Evolutionary conservation across 768 basidiomycete species (phyloP), one percentile per base, ranked within the genome.

Genomic region (Termitomyces sp.): DNA sequence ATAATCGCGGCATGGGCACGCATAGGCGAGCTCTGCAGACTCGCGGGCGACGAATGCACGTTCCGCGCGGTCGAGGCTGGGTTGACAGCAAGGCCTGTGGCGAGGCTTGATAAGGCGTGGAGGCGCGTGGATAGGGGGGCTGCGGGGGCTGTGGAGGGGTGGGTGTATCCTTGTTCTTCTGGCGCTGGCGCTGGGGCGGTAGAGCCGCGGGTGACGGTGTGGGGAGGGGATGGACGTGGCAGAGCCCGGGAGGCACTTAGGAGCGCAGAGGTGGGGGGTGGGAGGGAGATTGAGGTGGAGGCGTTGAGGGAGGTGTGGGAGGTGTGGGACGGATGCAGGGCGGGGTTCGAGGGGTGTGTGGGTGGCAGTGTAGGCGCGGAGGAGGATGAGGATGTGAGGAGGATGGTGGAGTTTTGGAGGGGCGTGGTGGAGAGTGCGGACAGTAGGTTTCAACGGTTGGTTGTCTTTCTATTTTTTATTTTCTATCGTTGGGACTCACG

Each of bases 21-120:
- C 46, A 78, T 93, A 1, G 92, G 86, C 1, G 92, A 94, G 67
- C 71, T 87, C 32, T 89, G 89, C 62, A 80, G 92, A 9, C 68
- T 76, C n/a, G 77, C 78, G 2, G 92, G 92, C 0, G 92, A 94
- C 65, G 89, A 90, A 68, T 89, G 86, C 61, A 85, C 90, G 14
- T 94, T 89, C 89, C 81, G 77, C 46, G 91, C 91, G 2, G 87
- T 94, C 56, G 73, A 72, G n/a, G 77, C 81, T 12, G 92, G 88
- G 7, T 70, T 94, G 15, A 90, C 88, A 63, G 86, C 88, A 15
- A 77, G 86, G 32, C 88, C 92, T 17, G 79, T 94, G 25, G 89
- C 91, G 9, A 76, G 92, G 42, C 71, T 94, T 53, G 88, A 87
- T 54, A 92, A 91, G 71, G 89, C 80, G 5, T 94, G 92, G 92